phyloP scores from a whole-genome alignment of 768 basidiomycete genomes.

The Tulasnella sp. region DNA sequence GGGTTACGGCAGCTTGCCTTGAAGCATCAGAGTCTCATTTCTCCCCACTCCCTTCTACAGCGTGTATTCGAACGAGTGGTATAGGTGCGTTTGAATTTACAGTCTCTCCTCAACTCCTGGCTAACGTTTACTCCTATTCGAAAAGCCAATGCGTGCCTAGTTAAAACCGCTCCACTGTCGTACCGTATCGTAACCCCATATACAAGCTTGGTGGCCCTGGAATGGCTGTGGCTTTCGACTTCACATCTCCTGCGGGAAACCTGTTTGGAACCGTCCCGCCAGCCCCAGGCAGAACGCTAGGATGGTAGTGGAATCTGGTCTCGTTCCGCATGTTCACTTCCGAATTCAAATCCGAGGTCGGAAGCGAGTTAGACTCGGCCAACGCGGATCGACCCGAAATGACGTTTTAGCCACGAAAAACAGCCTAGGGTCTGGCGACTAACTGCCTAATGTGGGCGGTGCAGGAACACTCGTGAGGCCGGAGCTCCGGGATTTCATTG shows the following conservation, averaged over 20 bases:
- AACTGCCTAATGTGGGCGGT: not conserved
- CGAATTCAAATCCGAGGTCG: not conserved
- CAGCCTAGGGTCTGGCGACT: not conserved
- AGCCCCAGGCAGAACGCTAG: too few relatives aligned
- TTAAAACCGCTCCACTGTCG: not conserved
- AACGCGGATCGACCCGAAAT: not conserved
- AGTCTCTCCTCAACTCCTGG: not conserved
- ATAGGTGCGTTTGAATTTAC: not conserved
- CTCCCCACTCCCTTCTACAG: not conserved
- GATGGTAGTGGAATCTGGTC: not conserved
- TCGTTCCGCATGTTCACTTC: not conserved
- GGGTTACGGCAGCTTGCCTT: not conserved
- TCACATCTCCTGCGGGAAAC: too few relatives aligned
- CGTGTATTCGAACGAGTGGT: conserved; percentile 5
- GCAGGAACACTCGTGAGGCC: not conserved
- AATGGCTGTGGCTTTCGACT: too few relatives aligned
- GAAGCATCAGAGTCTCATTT: not conserved
- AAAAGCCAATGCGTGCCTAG: not conserved
- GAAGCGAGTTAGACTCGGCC: conserved; percentile 2
- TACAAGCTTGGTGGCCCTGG: too few relatives aligned
- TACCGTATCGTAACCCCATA: not conserved
- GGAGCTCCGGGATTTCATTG: conserved; percentile 10
- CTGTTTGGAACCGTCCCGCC: too few relatives aligned
- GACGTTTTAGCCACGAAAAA: not conserved
- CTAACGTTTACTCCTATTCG: not conserved